Percentiles rank a stretch among this genome's conserved stretches.
Evolutionary conservation across 345 rosid genomes (phyloP).

Genomic region (Cardamine resedifolia): DNA sequence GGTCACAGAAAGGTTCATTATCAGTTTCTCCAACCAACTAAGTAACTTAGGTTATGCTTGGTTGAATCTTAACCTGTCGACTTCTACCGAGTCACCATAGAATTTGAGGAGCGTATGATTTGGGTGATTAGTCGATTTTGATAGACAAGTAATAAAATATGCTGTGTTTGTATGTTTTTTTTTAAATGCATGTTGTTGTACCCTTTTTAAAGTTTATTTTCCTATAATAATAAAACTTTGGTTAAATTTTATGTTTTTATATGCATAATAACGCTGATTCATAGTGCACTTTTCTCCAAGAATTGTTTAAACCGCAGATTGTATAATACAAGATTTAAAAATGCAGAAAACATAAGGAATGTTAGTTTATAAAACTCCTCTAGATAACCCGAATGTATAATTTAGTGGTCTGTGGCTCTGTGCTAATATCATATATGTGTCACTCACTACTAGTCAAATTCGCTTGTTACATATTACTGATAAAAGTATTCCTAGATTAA

Average conservation of each 20-base stretch:
- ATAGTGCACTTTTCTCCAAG: neutral
- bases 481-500: neutral
- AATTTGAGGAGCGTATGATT: neutral
- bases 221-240: slow-evolving; percentile 10
- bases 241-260: neutral
- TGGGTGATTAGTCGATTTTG: neutral
- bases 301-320: neutral
- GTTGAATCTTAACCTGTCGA: neutral
- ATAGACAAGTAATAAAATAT: neutral
- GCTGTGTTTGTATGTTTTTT: neutral
- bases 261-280: neutral
- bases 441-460: neutral
- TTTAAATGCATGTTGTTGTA: neutral
- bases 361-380: neutral
- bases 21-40: slow-evolving; percentile 16
- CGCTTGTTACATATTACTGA: neutral
- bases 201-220: neutral
- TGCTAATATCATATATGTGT: neutral
- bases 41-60: slow-evolving; percentile 1
- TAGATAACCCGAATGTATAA: neutral
- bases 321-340: neutral
- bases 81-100: neutral
- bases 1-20: slow-evolving; percentile 36
- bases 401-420: neutral
- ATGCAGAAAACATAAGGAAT: neutral